Evolutionary conservation across 164 flowering plant genomes (phyloP), one percentile per base, ranked within the genome.

Genomic region (Piper betle): DNA sequence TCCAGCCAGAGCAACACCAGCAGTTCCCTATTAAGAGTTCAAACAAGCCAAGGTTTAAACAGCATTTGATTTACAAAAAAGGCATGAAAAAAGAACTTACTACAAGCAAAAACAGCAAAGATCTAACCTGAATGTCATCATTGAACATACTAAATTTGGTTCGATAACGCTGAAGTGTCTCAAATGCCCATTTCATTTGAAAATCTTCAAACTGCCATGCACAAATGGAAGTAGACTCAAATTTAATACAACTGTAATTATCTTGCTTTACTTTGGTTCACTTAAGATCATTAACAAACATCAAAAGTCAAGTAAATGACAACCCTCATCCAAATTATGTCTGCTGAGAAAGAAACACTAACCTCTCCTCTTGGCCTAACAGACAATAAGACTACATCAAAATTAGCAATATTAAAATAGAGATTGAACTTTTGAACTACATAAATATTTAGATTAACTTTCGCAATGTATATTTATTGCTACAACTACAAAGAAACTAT

Each of bases 121-220:
- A 50, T 39, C 68, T 64, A 67, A 88, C 99, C 90, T 94, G 99
- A 68, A 94, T 77, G 69, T 94, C 99, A 85, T 91, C 99, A 80
- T 94, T 94, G 69, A 94, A 94, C 99, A 88, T 91, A 80, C 97
- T 84, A 75, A 86, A 88, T 76, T 68, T 82, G 64, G 75, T 81
- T 63, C 95, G 95, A 73, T 91, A 94, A 2, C 97, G 83, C 55
- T 82, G 75, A 68, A 94, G 78, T 55, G 99, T 94, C 76, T 94
- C 97, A 83, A 94, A 94, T 39, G 99, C 99, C 99, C 99, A 94
- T 74, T 94, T 94, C 89, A 88, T 81, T 84, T 94, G 99, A 70
- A 94, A 94, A 75, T 94, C 97, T 70, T 94, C 99, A 75, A 94
- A 94, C 99, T 94, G 83, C 52, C 9, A 33, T 10, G 50, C 15